Evolutionary conservation across 2,329 filamentous ascomycete species (phyloP), one percentile per base, ranked within the genome.

Genomic region (Cladosporium sp.): DNA sequence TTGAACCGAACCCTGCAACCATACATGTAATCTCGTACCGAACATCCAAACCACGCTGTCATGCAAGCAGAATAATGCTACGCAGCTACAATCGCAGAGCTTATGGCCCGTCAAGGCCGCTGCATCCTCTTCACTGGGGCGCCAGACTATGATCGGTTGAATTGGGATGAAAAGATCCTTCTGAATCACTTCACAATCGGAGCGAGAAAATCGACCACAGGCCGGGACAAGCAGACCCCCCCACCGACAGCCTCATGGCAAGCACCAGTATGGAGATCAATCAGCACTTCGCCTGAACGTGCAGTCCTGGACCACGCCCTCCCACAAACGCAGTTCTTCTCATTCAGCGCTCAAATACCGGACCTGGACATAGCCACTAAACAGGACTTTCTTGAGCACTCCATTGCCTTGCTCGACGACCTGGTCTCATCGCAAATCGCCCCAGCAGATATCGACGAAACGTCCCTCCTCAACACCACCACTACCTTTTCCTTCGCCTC

Each of bases 311-410:
- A n/a, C 3, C 10, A 13, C 1, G 25, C 28, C 21, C 5, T 34
- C 10, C 61, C 58, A 10, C 56, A 67, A 65, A 74, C 62, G 65
- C 75, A 64, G 64, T 70, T 76, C 57, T 72, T 77, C 14, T 73
- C 74, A 2, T 75, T 73, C 56, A 39, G 66, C 2, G 63, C 65
- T 13, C n/a, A 64, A 21, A 65, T 65, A 30, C 63, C 63, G 4
- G 63, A 65, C 6, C 46, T 59, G 10, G 54, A 65, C 18, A 51
- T 58, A 32, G 63, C 63, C 2, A 54, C 49, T 6, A 54, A 80
- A 10, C 75, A 86, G 3, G 84, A 88, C 65, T 96, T 95, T 75
- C 91, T 92, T 71, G 86, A 95, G 68, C 87, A 94, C 72, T 95
- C 92, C 0, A 84, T 96, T 58, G 85, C 88, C 1, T 79, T 89